A percentile compares a stretch with the other conserved stretches of the same genome.
Evolutionary conservation across 2,329 filamentous ascomycete genomes (phyloP).

Genomic region (Colletotrichum sp.): DNA sequence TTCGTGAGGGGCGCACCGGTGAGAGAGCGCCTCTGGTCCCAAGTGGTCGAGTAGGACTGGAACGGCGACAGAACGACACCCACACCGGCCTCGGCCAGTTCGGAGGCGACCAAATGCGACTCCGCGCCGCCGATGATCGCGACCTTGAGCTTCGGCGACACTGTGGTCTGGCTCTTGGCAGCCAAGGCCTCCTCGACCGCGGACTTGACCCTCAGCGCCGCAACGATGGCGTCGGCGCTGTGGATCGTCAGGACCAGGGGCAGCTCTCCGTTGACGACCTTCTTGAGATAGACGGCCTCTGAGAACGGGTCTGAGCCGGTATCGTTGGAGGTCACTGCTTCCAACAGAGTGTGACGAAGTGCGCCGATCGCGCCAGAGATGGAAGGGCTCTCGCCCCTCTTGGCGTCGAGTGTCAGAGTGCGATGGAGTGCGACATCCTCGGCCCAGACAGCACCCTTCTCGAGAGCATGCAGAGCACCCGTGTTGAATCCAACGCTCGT

Average conservation of each 20-base stretch:
- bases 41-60: constrained; percentile 57
- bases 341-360: constrained; percentile 59
- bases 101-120: constrained; percentile 61
- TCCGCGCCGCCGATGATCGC: constrained; percentile 69
- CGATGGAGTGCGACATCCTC: constrained; percentile 64
- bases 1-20: constrained; percentile 71
- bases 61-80: constrained; percentile 66
- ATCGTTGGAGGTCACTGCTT: constrained; percentile 47
- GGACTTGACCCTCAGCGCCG: constrained; percentile 62
- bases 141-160: constrained; percentile 46
- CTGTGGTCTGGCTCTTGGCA: constrained; percentile 14
- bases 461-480: constrained; percentile 48
- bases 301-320: constrained; percentile 45
- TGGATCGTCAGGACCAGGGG: constrained; percentile 65
- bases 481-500: constrained; percentile 65
- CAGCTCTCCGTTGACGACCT: constrained; percentile 58
- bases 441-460: constrained; percentile 56
- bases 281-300: constrained; percentile 55
- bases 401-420: constrained; percentile 54
- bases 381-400: constrained; percentile 49
- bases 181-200: constrained; percentile 52
- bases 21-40: constrained; percentile 68
- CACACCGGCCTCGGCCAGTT: constrained; percentile 61
- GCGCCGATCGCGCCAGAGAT: constrained; percentile 59
- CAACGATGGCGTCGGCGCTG: constrained; percentile 67